Evolutionary conservation across 139 green algal genomes (phyloP).

Genomic region (Picochlorum sp.): DNA sequence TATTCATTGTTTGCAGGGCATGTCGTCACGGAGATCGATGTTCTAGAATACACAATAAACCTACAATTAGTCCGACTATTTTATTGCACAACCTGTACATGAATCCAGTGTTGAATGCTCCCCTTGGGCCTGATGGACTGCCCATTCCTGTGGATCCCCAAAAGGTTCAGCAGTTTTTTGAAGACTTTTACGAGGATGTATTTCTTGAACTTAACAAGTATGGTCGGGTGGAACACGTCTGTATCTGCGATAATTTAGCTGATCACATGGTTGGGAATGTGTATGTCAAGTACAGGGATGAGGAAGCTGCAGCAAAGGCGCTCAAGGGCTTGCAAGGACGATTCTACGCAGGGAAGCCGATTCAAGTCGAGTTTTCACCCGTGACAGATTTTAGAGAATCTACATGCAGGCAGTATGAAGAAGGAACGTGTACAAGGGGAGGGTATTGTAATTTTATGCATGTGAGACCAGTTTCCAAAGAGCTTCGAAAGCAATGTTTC

Average conservation of each 20-base stretch:
- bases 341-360: constrained; percentile 83
- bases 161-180: constrained; percentile 82
- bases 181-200: constrained; percentile 98
- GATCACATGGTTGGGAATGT: constrained; percentile 97
- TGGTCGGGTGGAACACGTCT: constrained; percentile 91
- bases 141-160: constrained; percentile 72
- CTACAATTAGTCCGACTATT: constrained; percentile 82
- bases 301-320: constrained; percentile 65
- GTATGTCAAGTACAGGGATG: constrained; percentile 91
- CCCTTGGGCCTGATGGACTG: constrained; percentile 71
- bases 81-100: constrained; percentile 96
- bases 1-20: constrained; percentile 40
- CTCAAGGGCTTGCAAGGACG: constrained; percentile 56
- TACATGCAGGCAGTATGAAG: constrained; percentile 95
- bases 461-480: constrained; percentile 76
- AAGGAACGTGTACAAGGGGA: constrained; percentile 90
- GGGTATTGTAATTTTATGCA: constrained; percentile 99
- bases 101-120: constrained; percentile 79
- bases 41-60: constrained; percentile 92
- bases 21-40: constrained; percentile 95
- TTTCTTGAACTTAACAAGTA: constrained; percentile 91
- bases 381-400: constrained; percentile 97
- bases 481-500: constrained; percentile 53
- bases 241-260: constrained; percentile 96
- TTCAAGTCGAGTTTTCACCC: constrained; percentile 89